Evolutionary conservation across 2,329 filamentous ascomycete genomes (phyloP).

Genomic region (Exophiala viscosa): DNA sequence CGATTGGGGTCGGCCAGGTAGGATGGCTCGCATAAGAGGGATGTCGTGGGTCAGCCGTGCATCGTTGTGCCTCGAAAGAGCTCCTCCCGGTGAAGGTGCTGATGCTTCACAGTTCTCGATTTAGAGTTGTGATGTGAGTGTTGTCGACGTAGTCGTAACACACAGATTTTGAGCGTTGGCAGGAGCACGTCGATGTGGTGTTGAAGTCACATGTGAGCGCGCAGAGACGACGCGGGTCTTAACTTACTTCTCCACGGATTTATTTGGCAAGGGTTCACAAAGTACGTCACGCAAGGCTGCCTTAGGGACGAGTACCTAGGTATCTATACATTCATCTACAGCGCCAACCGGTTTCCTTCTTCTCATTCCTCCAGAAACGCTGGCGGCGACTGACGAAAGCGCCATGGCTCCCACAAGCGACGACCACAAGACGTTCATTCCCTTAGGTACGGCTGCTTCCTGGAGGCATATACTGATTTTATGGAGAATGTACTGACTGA

Average conservation of each 20-base stretch:
- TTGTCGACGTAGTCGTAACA: too few relatives aligned
- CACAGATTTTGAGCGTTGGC: too few relatives aligned
- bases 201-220: too few relatives aligned
- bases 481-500: not conserved
- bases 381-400: not conserved
- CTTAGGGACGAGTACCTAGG: too few relatives aligned
- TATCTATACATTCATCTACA: not conserved
- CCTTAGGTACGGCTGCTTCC: slow-evolving; percentile 8
- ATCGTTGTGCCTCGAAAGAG: too few relatives aligned
- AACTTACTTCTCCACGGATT: too few relatives aligned
- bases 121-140: too few relatives aligned
- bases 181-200: too few relatives aligned
- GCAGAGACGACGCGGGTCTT: too few relatives aligned
- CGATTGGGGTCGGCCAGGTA: slow-evolving; percentile 73
- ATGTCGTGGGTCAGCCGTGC: not conserved
- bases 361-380: not conserved
- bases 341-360: not conserved
- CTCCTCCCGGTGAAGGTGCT: too few relatives aligned
- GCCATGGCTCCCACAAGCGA: not conserved
- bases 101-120: too few relatives aligned
- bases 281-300: slow-evolving; percentile 19
- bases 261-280: not conserved
- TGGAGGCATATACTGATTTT: not conserved
- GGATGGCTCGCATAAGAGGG: slow-evolving; percentile 68
- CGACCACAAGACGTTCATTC: slow-evolving; percentile 18